Percentiles rank a stretch among this genome's conserved stretches.
Conservation (phyloP, 2,329 filamentous ascomycete species). For the Talaromyces islandicus region DNA sequence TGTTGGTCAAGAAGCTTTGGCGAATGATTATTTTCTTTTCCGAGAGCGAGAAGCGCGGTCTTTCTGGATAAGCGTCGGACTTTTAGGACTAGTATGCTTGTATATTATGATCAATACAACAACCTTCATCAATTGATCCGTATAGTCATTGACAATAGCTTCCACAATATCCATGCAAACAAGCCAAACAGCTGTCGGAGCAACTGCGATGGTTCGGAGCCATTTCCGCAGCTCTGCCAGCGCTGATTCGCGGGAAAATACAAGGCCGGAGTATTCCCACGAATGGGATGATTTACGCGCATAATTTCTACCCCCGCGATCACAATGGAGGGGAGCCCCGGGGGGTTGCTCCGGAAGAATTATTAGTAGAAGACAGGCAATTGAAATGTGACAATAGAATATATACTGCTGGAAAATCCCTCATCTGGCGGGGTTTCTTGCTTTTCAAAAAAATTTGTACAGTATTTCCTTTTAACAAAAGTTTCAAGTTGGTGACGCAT, state of each 20-base stretch:
- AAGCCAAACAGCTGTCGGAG: not conserved
- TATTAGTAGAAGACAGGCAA: not conserved
- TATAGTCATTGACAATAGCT: not conserved
- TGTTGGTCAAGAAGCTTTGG: constrained; percentile 94
- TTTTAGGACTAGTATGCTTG: not conserved
- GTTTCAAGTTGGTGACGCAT: not conserved
- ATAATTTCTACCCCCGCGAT: not conserved
- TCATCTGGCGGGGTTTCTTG: not conserved
- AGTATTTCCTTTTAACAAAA: not conserved
- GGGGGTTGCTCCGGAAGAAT: not conserved
- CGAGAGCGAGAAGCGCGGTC: constrained; percentile 83
- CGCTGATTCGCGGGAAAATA: not conserved
- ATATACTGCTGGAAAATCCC: not conserved
- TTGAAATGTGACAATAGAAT: not conserved
- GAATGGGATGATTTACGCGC: not conserved
- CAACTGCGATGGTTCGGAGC: not conserved
- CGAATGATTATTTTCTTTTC: constrained; percentile 98
- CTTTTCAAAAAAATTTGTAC: not conserved
- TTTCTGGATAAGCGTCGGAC: constrained; percentile 43
- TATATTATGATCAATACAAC: not conserved
- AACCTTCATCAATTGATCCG: not conserved
- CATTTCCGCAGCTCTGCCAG: not conserved
- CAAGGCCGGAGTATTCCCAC: not conserved
- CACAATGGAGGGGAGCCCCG: not conserved
- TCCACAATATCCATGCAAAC: not conserved